Base-by-base conservation (phyloP, 2,329 filamentous ascomycete genomes). In the Xylogone sp. region DNA sequence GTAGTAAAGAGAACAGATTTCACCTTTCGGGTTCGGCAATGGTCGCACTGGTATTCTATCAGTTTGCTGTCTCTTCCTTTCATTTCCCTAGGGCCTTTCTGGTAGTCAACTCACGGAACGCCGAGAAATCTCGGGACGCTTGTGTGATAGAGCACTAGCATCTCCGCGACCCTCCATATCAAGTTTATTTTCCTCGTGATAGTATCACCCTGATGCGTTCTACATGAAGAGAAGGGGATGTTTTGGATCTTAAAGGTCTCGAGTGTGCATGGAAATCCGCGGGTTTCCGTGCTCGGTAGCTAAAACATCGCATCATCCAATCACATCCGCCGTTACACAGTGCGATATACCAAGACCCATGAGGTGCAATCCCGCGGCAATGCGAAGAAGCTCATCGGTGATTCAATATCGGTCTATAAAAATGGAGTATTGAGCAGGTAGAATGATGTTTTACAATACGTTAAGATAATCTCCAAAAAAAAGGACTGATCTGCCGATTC, bases 11-110 rank as follows among this genome's bases (percentile, higher is more conserved):
- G 5, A 6, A 27, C 10, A 6, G 34, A n/a, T 47, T 45, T 54
- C 43, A 63, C 63, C 55, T 67, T 65, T 21, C 65, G 60, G 47
- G 56, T 43, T 27, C 64, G 63, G 54, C 65, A 68, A 54, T 65
- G 64, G 43, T 68, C 65, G 50, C 65, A 68, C 65, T 68, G 27
- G 46, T 47, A 39, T 44, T 24, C n/a, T 27, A 51, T 45, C 55
- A 51, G 43, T 43, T 53, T 43, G 43, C 21, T 8, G 10, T 8
- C 21, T 45, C 34, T 16, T 18, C 9, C 21, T 45, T 16, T 16
- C 13, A 39, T 39, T 7, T 9, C 10, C 34, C 8, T 39, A 39
- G n/a, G 34, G 8, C n/a, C 8, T 18, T 16, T 9, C n/a, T 16
- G 34, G 8, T 18, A 16, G 34, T n/a, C n/a, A n/a, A 27, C 57